Conservation (phyloP, 73 alveolate genomes). For the Symbiodinium natans region DNA sequence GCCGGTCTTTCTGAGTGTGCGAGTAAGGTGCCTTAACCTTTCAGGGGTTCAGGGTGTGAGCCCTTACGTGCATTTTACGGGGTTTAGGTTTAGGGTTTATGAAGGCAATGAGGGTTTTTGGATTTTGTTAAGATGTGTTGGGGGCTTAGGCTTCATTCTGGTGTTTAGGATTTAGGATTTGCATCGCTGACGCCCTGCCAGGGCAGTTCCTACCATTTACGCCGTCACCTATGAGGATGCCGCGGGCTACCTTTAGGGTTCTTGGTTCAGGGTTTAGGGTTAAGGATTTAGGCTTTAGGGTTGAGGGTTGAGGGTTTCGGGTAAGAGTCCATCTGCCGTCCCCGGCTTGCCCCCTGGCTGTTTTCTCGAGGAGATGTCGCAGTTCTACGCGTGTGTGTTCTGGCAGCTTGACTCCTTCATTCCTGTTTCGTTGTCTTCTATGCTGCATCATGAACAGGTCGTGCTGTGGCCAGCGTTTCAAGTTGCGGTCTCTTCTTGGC, state of each 20-base stretch:
- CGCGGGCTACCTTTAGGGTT: not conserved
- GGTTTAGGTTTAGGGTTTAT: no score
- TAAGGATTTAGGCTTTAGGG: no score
- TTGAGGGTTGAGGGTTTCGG: no score
- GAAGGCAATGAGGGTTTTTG: no score
- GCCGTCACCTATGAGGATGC: slow-evolving; percentile 32
- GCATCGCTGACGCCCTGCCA: no score
- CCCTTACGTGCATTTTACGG: not conserved
- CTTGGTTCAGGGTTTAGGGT: not conserved
- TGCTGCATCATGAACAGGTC: not conserved
- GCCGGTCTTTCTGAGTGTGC: slow-evolving; percentile 84
- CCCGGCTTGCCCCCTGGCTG: no score
- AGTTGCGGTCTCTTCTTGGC: no score
- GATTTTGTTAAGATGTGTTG: no score
- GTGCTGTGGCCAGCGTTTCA: no score
- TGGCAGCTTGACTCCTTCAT: slow-evolving; percentile 13
- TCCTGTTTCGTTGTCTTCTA: not conserved
- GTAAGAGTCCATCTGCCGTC: no score
- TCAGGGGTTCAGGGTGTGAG: not conserved
- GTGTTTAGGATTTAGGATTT: no score
- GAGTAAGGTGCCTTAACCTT: slow-evolving; percentile 74
- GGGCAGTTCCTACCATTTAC: slow-evolving; percentile 59
- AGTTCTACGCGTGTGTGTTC: slow-evolving; percentile 77
- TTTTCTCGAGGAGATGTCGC: slow-evolving; percentile 68
- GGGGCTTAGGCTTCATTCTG: no score